Evolutionary conservation across 805 yeast species (phyloP), one percentile per base, ranked within the genome.

Genomic region (Candida suzukii): DNA sequence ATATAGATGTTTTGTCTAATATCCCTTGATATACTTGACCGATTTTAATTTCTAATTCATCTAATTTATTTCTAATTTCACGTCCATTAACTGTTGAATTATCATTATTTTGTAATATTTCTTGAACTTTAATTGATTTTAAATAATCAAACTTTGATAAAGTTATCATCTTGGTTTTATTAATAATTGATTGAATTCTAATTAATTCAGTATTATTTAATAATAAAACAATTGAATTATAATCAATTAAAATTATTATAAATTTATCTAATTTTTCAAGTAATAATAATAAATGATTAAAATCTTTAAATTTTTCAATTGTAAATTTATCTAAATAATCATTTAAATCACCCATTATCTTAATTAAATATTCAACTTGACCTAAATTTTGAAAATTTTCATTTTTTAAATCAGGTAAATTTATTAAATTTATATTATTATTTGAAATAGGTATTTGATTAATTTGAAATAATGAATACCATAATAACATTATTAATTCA

Each of bases 311-410:
- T 8, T 43, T 39, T n/a, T 37, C 42, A 18, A 60, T 13, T 2
- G 43, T 38, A 37, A 56, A 65, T 47, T 70, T 77, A 13, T 64
- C 70, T 9, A 80, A 48, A 49, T 74, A 83, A 47, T 82, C 90
- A 37, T 78, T 70, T 24, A 82, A 52, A 46, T 83, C 88, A 38
- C 83, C 87, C 38, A 86, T 74, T 2, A 84, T 68, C 32, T 71
- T 69, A 20, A 86, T 63, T 16, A 83, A 58, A 49, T 81, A 83
- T 40, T 78, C 77, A 0, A 73, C 66, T 55, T 82, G 90, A 1
- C 85, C 86, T 52, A 74, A 75, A n/a, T 48, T 29, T 22, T 17
- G 14, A n/a, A 26, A 26, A 6, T 44, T 44, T 9, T 11, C 3
- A 17, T 12, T 19, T 17, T 12, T 19, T 17, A 18, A 18, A 31